Evolutionary conservation across 148 eudicot species (phyloP).

Genomic region (Arbutus unedo): DNA sequence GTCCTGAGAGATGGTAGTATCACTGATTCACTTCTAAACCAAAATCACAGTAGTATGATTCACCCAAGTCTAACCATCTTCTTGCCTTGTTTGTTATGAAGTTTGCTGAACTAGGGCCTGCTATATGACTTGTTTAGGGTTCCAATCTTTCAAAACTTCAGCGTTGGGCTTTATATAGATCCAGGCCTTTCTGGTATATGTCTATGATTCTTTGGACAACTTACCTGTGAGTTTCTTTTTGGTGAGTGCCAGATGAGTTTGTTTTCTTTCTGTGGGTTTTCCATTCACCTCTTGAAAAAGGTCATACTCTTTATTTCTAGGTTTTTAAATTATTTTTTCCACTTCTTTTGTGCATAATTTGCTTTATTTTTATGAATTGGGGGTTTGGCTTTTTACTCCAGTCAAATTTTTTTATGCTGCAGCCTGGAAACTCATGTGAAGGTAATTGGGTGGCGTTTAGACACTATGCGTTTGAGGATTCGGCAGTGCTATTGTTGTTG

Average conservation of each 20-base stretch:
- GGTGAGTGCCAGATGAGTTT: background rate
- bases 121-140: background rate
- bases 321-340: background rate
- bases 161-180: background rate
- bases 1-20: background rate
- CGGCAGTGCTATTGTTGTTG: slow-evolving; percentile 2
- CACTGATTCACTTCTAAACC: background rate
- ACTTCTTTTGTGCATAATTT: background rate
- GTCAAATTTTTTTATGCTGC: slow-evolving; percentile 16
- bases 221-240: background rate
- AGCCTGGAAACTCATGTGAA: slow-evolving; percentile 62
- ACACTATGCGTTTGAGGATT: background rate
- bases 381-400: background rate
- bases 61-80: background rate
- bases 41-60: background rate
- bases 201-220: background rate
- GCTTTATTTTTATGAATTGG: background rate
- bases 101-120: background rate
- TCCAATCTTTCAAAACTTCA: background rate
- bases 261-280: background rate
- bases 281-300: background rate
- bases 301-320: background rate
- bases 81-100: background rate
- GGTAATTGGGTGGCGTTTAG: background rate
- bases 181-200: background rate